Base-by-base conservation (phyloP, 345 rosid genomes). In the Theobroma cacao region DNA sequence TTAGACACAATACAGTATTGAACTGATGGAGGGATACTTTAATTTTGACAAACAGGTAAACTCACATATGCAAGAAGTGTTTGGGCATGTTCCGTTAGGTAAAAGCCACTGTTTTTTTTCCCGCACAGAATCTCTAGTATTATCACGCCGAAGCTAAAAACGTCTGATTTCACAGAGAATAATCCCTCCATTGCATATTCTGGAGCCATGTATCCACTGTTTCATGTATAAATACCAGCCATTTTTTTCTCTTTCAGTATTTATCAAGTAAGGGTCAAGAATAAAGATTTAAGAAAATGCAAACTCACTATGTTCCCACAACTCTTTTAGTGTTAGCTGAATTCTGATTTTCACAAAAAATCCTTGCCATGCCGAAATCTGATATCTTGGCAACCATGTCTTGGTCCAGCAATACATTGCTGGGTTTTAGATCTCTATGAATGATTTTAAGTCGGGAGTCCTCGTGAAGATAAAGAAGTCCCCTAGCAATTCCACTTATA, bases 381-480 rank as follows among this genome's bases (percentile, higher is more conserved):
- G 84, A 66, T 31, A 86, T 71, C 53, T 84, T 80, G 0, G 87
- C 86, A 5, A 84, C 79, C 75, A 82, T 17, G 15, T 87, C 73
- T 22, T 72, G 15, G 48, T 82, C 87, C 33, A 84, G 28, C 6
- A 81, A 56, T 24, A 84, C 72, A 17, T 84, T 84, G 67, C 87
- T 82, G 18, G 87, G 78, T 7, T 80, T 86, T n/a, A 84, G 74
- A 75, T 87, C 89, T 48, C 89, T 83, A 8, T 84, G 92, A 33
- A 88, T 78, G 20, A 88, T 83, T 41, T 84, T 80, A 34, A 90
- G 67, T 7, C 87, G 84, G 0, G 91, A 88, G 50, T 88, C 87
- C 31, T 90, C 86, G 69, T 86, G 91, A 50, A 86, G 88, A 75
- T 90, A 88, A 31, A 85, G 38, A 77, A 83, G 87, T 74, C 90